phyloP scores from a whole-genome alignment of 2,329 filamentous ascomycete species.

The Chaetomiaceae sp. region DNA sequence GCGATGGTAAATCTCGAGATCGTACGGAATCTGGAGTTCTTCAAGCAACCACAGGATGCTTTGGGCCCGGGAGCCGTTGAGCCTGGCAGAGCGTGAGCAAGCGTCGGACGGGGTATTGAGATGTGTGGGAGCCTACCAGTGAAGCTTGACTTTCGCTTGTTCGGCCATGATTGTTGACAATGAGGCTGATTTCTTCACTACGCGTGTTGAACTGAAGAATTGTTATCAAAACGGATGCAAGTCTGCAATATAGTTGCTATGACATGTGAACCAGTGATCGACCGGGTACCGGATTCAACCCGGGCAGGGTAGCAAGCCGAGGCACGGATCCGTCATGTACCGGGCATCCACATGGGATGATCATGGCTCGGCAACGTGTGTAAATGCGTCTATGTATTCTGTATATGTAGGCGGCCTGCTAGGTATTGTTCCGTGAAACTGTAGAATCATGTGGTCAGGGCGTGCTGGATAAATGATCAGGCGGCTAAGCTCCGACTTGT shows the following conservation, averaged over 20 bases:
- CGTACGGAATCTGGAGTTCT: slow-evolving; percentile 72
- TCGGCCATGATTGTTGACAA: slow-evolving; percentile 11
- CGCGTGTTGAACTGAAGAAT: not conserved
- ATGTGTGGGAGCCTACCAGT: slow-evolving; percentile 10
- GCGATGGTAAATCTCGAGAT: slow-evolving; percentile 74
- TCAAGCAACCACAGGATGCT: slow-evolving; percentile 81
- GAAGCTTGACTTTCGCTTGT: slow-evolving; percentile 15
- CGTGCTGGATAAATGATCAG: no score
- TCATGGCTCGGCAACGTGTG: no score
- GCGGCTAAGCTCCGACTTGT: no score
- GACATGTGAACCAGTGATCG: no score
- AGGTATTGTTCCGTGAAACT: no score
- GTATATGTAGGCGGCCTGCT: no score
- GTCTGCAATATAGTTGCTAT: not conserved
- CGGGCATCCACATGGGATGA: no score
- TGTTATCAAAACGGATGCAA: not conserved
- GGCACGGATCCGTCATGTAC: not conserved
- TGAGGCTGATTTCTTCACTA: not conserved
- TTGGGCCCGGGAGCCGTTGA: slow-evolving; percentile 75
- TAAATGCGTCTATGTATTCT: no score
- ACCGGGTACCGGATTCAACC: no score
- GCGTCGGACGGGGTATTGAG: not conserved
- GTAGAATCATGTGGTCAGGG: no score
- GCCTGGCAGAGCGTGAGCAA: slow-evolving; percentile 48
- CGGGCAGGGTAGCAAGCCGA: not conserved